phyloP scores from a whole-genome alignment of 495 filamentous ascomycete species.

The Astrothelium macrocarpum region DNA sequence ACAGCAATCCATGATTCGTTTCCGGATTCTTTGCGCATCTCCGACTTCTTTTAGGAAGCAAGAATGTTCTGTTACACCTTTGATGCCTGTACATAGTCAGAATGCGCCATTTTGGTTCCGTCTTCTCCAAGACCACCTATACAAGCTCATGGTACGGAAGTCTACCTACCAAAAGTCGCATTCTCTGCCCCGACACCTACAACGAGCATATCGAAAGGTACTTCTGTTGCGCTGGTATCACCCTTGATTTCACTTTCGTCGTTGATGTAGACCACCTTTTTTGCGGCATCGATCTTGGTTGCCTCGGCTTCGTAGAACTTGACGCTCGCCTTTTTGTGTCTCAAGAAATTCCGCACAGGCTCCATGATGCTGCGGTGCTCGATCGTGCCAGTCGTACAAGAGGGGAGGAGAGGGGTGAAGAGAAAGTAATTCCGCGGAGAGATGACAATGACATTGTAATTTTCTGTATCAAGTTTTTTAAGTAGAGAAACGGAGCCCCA shows the following conservation, averaged over 20 bases:
- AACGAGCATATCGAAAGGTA: constrained; percentile 97
- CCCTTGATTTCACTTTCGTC: constrained; percentile 93
- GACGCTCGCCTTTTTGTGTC: constrained; percentile 82
- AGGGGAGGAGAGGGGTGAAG: constrained; percentile 93
- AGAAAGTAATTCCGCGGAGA: constrained; percentile 99
- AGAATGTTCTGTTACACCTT: constrained; percentile 85
- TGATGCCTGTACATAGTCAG: constrained; percentile 51
- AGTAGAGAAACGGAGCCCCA: constrained; percentile 95
- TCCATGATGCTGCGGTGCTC: constrained; percentile 99
- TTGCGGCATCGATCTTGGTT: constrained; percentile 89
- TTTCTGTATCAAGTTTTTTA: constrained; percentile 93
- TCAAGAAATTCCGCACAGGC: constrained; percentile 86
- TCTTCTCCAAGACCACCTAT: too few relatives aligned
- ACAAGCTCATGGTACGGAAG: too few relatives aligned
- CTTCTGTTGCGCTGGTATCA: constrained; percentile 68
- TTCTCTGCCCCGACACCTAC: constrained; percentile 96
- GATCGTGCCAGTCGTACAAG: constrained; percentile 92
- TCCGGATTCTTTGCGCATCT: constrained; percentile 91
- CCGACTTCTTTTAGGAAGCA: constrained; percentile 98
- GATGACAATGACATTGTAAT: constrained; percentile 96
- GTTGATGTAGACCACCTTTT: constrained; percentile 75
- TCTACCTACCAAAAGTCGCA: constrained; percentile 76
- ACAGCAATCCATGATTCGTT: constrained; percentile 98
- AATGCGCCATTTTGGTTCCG: background rate
- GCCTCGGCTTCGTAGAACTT: constrained; percentile 98